Conservation (phyloP, 2,329 filamentous ascomycete genomes). For the Stachybotrys chlorohalonatus region DNA sequence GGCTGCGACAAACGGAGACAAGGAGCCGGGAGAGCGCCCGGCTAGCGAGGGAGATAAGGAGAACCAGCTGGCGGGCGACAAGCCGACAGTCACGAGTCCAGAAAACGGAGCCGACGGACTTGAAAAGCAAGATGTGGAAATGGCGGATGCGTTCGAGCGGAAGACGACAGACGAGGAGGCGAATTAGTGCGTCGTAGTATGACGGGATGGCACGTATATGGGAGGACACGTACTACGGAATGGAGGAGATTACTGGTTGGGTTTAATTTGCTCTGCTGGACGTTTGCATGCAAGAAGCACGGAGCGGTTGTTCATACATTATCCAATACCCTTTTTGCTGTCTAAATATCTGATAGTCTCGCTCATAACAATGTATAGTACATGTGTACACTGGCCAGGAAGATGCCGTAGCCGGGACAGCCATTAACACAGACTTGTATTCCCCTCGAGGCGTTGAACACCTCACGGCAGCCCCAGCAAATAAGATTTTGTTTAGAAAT, state of each 20-base stretch:
- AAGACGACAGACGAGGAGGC: neutral
- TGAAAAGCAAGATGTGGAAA: slow-evolving; percentile 19
- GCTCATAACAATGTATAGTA: neutral
- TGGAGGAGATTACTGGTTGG: no score
- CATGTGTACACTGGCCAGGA: neutral
- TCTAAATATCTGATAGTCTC: neutral
- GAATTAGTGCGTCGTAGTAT: neutral
- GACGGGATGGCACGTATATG: no score
- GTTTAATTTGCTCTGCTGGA: no score
- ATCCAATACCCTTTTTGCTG: neutral
- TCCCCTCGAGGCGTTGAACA: no score
- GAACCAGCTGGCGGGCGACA: slow-evolving; percentile 23
- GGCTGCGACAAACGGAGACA: slow-evolving; percentile 11
- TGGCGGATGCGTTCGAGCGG: slow-evolving; percentile 13
- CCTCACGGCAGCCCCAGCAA: neutral
- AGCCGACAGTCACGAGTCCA: slow-evolving; percentile 2
- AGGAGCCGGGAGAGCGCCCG: slow-evolving; percentile 17
- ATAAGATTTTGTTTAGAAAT: slow-evolving; percentile 48
- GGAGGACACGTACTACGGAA: no score
- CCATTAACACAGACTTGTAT: no score
- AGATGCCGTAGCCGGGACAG: no score
- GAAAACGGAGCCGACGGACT: neutral
- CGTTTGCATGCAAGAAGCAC: neutral
- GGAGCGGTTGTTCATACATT: neutral
- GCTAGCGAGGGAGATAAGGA: slow-evolving; percentile 36